Evolutionary conservation across 495 filamentous ascomycete species (phyloP), one percentile per base, ranked within the genome.

Genomic region (Hyphodiscus hymeniophilus): DNA sequence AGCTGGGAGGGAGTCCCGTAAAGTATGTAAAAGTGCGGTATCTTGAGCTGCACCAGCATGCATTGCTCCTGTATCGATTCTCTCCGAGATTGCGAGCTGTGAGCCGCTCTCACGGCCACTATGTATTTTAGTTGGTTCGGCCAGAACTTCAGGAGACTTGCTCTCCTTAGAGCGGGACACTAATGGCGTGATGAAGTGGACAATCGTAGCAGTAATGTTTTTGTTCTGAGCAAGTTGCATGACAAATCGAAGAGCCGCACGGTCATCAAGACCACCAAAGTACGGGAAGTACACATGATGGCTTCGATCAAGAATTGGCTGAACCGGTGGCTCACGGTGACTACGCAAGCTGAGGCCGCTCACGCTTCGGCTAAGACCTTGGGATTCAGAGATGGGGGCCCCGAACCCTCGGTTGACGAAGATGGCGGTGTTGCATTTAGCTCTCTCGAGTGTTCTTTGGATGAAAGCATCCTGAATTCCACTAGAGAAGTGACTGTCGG

Each of bases 261-360:
- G 79, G 60, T 95, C 91, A 62, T 97, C 92, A 2, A 71, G 62
- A 3, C 89, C 87, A 35, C 92, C 92, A 48, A 94, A 80, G 66
- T 85, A 96, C 2, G 88, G 87, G 42, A 95, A 69, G 56, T 94
- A 88, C 52, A 98, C 71, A 54, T 94, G 89, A 59, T 95, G 90
- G 23, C 77, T 80, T 44, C 79, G 84, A 52, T 87, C 75, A 11
- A 65, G 64, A 34, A 79, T 66, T 12, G 71, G 81, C 35, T 55
- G 59, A 24, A 66, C 65, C 8, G 67, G 64, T 35, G 61, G 46
- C 45, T 74, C 73, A 3, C 68, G 63, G n/a, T 66, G 56, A 45
- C 63, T 78, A 38, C 71, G 74, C n/a, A 82, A 63, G 23, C 81
- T 86, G 11, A 80, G 54, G 16, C 63, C 66, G 52, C 82, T 85